These are phyloP conservation scores for Coniochaeta hoffmannii DNA, from an alignment of 2,329 filamentous ascomycete species.

Conservation along the genomic window DNA sequence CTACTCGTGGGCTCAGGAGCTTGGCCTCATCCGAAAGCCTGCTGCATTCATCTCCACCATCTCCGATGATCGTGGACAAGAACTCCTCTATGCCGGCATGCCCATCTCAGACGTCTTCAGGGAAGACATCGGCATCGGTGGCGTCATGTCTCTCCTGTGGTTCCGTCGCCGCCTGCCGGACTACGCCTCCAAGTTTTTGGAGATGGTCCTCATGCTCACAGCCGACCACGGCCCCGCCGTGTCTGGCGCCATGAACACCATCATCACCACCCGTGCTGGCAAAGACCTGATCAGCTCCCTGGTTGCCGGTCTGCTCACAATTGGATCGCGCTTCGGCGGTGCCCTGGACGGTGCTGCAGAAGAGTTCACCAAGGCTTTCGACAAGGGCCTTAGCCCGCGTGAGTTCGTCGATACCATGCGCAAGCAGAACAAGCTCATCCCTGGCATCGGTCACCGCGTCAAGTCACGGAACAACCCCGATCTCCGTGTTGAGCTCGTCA, in stretches of 20 bases:
- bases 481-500: slow-evolving; percentile 98
- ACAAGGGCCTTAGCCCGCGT: slow-evolving; percentile 96
- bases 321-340: slow-evolving; percentile 97
- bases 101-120: slow-evolving; percentile 99
- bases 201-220: slow-evolving; percentile 99
- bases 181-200: slow-evolving; percentile 97
- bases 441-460: slow-evolving; percentile 97
- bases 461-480: slow-evolving; percentile 99
- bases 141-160: slow-evolving; percentile 99
- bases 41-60: slow-evolving; percentile 99
- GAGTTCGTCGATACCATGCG: slow-evolving; percentile 99
- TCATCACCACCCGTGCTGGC: slow-evolving; percentile 97
- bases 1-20: slow-evolving; percentile 99
- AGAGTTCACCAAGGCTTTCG: slow-evolving; percentile 96
- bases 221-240: slow-evolving; percentile 98
- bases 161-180: slow-evolving; percentile 95
- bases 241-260: slow-evolving; percentile 99
- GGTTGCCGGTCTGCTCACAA: slow-evolving; percentile 94
- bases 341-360: slow-evolving; percentile 95
- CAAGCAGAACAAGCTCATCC: slow-evolving; percentile 99
- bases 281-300: slow-evolving; percentile 97
- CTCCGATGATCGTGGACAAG: slow-evolving; percentile 98
- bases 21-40: slow-evolving; percentile 98
- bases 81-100: slow-evolving; percentile 98
- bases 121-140: slow-evolving; percentile 97